Percentiles rank a stretch among this genome's conserved stretches.
phyloP scores from a whole-genome alignment of 148 eudicot species.

The Rhododendron williamsianum region DNA sequence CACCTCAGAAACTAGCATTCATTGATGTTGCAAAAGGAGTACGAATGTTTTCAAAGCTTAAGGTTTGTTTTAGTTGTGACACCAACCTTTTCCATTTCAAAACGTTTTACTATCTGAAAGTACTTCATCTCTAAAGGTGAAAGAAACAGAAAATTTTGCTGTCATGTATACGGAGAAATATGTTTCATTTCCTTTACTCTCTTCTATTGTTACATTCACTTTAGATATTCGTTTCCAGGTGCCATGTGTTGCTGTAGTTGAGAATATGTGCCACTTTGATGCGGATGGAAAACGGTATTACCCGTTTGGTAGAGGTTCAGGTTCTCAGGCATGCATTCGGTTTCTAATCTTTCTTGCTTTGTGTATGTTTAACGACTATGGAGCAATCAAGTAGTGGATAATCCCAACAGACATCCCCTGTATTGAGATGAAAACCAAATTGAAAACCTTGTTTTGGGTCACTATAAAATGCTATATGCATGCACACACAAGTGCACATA shows the following conservation, averaged over 20 bases:
- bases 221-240: constrained; percentile 41
- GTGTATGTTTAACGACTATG: constrained; percentile 24
- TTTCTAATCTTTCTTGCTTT: constrained; percentile 22
- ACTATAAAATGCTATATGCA: not conserved
- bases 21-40: constrained; percentile 99
- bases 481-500: not conserved
- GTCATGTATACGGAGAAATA: not conserved
- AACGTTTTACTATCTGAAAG: not conserved
- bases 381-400: not conserved
- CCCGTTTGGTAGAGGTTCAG: constrained; percentile 98
- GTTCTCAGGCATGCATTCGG: constrained; percentile 73
- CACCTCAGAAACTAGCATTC: constrained; percentile 95
- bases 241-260: constrained; percentile 97
- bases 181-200: not conserved
- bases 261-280: constrained; percentile 98
- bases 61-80: constrained; percentile 40
- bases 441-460: not conserved
- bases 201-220: not conserved
- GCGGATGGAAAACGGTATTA: constrained; percentile 98
- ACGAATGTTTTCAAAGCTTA: constrained; percentile 98
- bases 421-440: not conserved
- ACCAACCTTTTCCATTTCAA: not conserved
- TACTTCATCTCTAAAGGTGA: not conserved
- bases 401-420: not conserved
- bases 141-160: not conserved